Evolutionary conservation across 768 basidiomycete species (phyloP), one percentile per base, ranked within the genome.

Genomic region (Gloeophyllum trabeum): DNA sequence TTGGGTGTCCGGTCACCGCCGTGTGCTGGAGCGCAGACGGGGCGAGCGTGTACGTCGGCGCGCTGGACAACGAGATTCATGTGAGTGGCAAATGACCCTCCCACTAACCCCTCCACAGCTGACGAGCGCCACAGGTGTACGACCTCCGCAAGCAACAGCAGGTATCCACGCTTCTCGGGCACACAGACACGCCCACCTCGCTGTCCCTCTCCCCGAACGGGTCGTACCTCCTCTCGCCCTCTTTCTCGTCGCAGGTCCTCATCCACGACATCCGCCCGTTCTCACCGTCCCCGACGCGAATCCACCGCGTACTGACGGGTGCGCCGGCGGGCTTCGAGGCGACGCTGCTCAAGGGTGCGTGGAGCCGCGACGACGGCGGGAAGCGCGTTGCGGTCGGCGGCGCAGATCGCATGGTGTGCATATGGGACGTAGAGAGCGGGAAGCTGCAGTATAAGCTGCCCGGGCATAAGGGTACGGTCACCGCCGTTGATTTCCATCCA

Each of bases 401-500:
- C 13, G 91, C 90, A 1, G 89, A 92, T 59, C 67, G 88, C 46
- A 87, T 80, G 60, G 86, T 88, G 25, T 82, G 77, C 44, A 79
- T 90, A 26, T 89, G 88, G 87, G 87, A 88, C 12, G 84, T 85
- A 4, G 85, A 89, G 48, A 86, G 72, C 48, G 76, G 71, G 21
- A 76, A 74, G 45, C 72, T 84, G 3, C 54, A 81, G 48, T 90
- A 89, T 67, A 89, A 92, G 75, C 72, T 97, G 43, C 90, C 94
- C 28, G 94, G 94, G 12, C 94, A 99, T 60, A 96, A 90, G 59
- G 93, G 94, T 7, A 93, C 93, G 0, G 92, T 98, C 12, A 92
- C 90, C 1, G 68, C 82, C n/a, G 89, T 91, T 0, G 96, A 94
- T 52, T 96, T 94, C 69, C 91, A 94, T 58, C 92, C 94, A 6